Base-by-base conservation (phyloP, 495 filamentous ascomycete species). In the Thermochaetoides thermophila region DNA sequence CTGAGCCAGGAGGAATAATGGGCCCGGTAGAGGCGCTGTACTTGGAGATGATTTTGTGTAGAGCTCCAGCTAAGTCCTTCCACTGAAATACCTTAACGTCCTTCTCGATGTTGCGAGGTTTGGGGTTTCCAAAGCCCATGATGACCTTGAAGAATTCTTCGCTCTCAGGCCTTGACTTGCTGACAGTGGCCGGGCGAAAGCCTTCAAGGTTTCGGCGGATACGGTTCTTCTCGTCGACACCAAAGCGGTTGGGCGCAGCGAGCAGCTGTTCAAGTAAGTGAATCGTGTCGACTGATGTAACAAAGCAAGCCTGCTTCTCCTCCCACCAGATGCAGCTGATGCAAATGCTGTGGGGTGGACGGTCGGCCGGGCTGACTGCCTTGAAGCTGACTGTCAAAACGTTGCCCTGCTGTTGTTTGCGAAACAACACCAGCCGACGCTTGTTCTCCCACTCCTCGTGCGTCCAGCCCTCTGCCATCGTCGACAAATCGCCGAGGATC, bases 1-100 rank as follows among this genome's bases (percentile, higher is more conserved):
- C n/a, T n/a, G n/a, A n/a, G n/a, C n/a, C n/a, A n/a, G n/a, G n/a
- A n/a, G n/a, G n/a, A n/a, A n/a, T n/a, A n/a, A n/a, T n/a, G n/a
- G n/a, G n/a, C 30, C 46, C 27, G 33, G 49, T 33, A 38, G 52
- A 49, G 23, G 57, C 46, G 46, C 54, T 57, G 57, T 96, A 97
- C 85, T 97, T 97, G 40, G 81, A 76, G 52, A 96, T 91, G 48
- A 96, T 94, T 61, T 97, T 97, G 66, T 84, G 89, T 34, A 97
- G 59, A 0, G 89, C 86, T 27, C 71, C 68, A 9, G 64, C 66
- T 9, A 97, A 60, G 30, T 81, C 79, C 49, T 78, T 83, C 91
- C 89, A 97, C 8, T 82, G 76, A 50, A 96, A 97, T 5, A 95
- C 89, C 56, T 97, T 97, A 45, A 97, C 83, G 46, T 94, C 86